These are phyloP conservation scores for Cryphonectria carpinicola DNA, from an alignment of 2,329 filamentous ascomycete species.

Conservation along the genomic window DNA sequence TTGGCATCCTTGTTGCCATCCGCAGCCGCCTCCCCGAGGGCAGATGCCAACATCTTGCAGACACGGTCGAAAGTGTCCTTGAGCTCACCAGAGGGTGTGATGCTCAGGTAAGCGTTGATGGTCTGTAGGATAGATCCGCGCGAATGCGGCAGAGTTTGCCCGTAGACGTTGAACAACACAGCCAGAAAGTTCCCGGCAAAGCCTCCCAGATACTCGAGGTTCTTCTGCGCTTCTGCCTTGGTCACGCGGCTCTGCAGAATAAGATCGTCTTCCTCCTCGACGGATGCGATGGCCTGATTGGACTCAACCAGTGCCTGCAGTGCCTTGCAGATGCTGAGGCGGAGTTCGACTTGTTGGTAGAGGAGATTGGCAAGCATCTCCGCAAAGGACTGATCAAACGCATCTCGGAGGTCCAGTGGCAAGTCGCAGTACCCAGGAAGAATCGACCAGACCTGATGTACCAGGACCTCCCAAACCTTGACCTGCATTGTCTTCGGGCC, in stretches of 20 bases:
- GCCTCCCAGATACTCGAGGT: slow-evolving; percentile 76
- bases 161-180: slow-evolving; percentile 99
- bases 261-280: slow-evolving; percentile 73
- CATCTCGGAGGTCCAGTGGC: slow-evolving; percentile 74
- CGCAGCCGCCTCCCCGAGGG: slow-evolving; percentile 60
- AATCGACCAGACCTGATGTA: slow-evolving; percentile 93
- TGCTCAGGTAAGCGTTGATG: slow-evolving; percentile 92
- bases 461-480: slow-evolving; percentile 96
- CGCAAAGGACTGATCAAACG: slow-evolving; percentile 87
- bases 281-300: slow-evolving; percentile 76
- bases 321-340: slow-evolving; percentile 83
- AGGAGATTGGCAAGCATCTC: slow-evolving; percentile 89
- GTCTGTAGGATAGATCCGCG: slow-evolving; percentile 89
- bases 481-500: slow-evolving; percentile 91
- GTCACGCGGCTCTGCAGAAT: slow-evolving; percentile 79
- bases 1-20: slow-evolving; percentile 63
- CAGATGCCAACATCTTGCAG: slow-evolving; percentile 77
- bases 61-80: slow-evolving; percentile 89
- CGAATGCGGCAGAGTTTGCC: slow-evolving; percentile 90
- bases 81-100: slow-evolving; percentile 77
- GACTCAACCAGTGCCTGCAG: slow-evolving; percentile 89
- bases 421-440: slow-evolving; percentile 95
- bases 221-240: slow-evolving; percentile 74
- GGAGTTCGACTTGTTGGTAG: slow-evolving; percentile 87
- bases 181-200: slow-evolving; percentile 90